phyloP scores from a whole-genome alignment of 129 eudicot species.

The Cynara cardunculus region DNA sequence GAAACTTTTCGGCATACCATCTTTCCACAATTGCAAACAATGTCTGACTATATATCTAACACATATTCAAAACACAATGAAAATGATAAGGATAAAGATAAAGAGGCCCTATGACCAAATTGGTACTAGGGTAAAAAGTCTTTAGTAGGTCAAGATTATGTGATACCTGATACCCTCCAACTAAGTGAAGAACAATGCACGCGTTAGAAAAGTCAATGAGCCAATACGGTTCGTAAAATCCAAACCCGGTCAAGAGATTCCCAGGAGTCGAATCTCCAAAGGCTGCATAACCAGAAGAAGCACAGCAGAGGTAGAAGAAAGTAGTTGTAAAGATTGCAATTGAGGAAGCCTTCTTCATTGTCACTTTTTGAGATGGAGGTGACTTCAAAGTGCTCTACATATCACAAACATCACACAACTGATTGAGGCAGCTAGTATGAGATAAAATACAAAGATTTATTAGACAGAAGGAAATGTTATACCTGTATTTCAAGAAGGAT shows the following conservation, averaged over 20 bases:
- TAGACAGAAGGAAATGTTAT: not conserved
- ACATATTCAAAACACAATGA: not conserved
- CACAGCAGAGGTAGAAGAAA: slow-evolving; percentile 71
- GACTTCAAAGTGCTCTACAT: slow-evolving; percentile 70
- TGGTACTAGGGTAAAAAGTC: not conserved
- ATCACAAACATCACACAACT: not conserved
- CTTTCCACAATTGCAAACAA: slow-evolving; percentile 54
- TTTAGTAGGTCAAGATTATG: not conserved
- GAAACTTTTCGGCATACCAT: slow-evolving; percentile 45
- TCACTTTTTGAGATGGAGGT: slow-evolving; percentile 63
- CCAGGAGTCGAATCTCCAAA: slow-evolving; percentile 79
- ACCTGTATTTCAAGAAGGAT: slow-evolving; percentile 80
- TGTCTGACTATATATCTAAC: slow-evolving; percentile 66
- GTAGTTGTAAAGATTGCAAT: slow-evolving; percentile 45
- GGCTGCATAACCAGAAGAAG: slow-evolving; percentile 81
- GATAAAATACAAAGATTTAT: not conserved
- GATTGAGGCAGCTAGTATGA: not conserved
- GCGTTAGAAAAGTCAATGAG: slow-evolving; percentile 80
- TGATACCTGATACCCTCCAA: slow-evolving; percentile 85
- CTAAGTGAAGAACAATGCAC: slow-evolving; percentile 62
- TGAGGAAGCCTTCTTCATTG: slow-evolving; percentile 70
- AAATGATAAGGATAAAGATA: not conserved
- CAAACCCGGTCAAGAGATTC: slow-evolving; percentile 77
- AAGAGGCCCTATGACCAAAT: not conserved
- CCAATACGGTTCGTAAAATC: slow-evolving; percentile 87